Percentiles rank a stretch among this genome's conserved stretches.
Evolutionary conservation across 345 rosid genomes (phyloP).

Genomic region (Toxicodendron radicans): DNA sequence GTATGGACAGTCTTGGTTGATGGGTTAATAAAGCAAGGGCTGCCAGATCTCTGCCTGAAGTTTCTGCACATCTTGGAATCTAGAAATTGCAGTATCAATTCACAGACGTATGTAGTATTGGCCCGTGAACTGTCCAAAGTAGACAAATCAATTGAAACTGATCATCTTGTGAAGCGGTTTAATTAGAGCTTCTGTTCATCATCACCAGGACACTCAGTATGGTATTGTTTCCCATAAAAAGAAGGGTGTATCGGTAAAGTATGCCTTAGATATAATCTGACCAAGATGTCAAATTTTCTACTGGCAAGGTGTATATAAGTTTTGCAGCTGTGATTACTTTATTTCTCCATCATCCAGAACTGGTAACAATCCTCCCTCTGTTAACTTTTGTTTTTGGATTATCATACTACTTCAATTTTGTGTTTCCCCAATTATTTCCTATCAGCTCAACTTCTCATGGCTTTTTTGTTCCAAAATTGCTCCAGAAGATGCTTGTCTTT

Average conservation of each 20-base stretch:
- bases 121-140: slow-evolving; percentile 48
- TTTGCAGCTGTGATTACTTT: background rate
- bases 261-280: background rate
- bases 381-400: background rate
- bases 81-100: slow-evolving; percentile 32
- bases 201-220: background rate
- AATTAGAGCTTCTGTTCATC: slow-evolving; percentile 1
- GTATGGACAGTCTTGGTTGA: slow-evolving; percentile 65
- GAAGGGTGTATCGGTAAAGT: background rate
- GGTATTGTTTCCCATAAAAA: background rate
- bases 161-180: slow-evolving; percentile 13
- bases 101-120: slow-evolving; percentile 38
- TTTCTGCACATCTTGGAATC: slow-evolving; percentile 57
- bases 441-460: slow-evolving; percentile 4
- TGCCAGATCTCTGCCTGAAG: slow-evolving; percentile 44
- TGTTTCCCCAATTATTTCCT: background rate
- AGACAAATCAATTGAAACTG: slow-evolving; percentile 35
- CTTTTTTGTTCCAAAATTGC: background rate
- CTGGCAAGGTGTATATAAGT: background rate
- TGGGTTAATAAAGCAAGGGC: slow-evolving; percentile 54
- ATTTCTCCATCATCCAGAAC: background rate
- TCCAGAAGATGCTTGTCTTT: slow-evolving; percentile 4
- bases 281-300: slow-evolving; percentile 2
- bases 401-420: slow-evolving; percentile 4
- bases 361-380: slow-evolving; percentile 12